phyloP scores from a whole-genome alignment of 2,329 filamentous ascomycete genomes.

The Fusarium protoensiforme region DNA sequence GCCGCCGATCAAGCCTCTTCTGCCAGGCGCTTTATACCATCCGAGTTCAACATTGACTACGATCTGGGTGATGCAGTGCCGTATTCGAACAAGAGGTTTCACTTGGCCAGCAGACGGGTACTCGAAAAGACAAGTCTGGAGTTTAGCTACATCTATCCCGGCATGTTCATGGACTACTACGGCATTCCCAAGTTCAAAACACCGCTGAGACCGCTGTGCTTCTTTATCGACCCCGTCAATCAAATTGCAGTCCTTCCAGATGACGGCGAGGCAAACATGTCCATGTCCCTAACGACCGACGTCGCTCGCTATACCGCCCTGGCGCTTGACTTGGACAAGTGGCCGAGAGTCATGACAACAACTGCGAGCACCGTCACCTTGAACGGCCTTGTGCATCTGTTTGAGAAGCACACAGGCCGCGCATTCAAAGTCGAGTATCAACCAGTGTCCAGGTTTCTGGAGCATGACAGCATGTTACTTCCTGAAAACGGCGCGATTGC shows the following conservation, averaged over 20 bases:
- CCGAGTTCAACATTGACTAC: slow-evolving; percentile 53
- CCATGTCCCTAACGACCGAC: slow-evolving; percentile 47
- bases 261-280: slow-evolving; percentile 46
- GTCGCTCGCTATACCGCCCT: slow-evolving; percentile 45
- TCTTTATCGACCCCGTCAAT: slow-evolving; percentile 44
- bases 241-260: slow-evolving; percentile 44
- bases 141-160: slow-evolving; percentile 48
- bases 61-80: slow-evolving; percentile 46
- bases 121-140: slow-evolving; percentile 47
- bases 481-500: slow-evolving; percentile 43
- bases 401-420: slow-evolving; percentile 47
- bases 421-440: slow-evolving; percentile 44
- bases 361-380: slow-evolving; percentile 42
- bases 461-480: slow-evolving; percentile 36
- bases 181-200: slow-evolving; percentile 43
- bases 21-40: slow-evolving; percentile 51
- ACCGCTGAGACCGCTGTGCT: slow-evolving; percentile 42
- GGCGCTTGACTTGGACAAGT: slow-evolving; percentile 44
- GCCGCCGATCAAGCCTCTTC: slow-evolving; percentile 44
- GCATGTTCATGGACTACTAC: slow-evolving; percentile 53
- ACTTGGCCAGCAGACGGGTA: slow-evolving; percentile 41
- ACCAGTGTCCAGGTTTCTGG: slow-evolving; percentile 36
- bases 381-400: slow-evolving; percentile 44
- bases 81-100: slow-evolving; percentile 48
- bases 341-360: slow-evolving; percentile 45